Evolutionary conservation across 495 filamentous ascomycete species (phyloP).

Genomic region (Annulohypoxylon stygium): DNA sequence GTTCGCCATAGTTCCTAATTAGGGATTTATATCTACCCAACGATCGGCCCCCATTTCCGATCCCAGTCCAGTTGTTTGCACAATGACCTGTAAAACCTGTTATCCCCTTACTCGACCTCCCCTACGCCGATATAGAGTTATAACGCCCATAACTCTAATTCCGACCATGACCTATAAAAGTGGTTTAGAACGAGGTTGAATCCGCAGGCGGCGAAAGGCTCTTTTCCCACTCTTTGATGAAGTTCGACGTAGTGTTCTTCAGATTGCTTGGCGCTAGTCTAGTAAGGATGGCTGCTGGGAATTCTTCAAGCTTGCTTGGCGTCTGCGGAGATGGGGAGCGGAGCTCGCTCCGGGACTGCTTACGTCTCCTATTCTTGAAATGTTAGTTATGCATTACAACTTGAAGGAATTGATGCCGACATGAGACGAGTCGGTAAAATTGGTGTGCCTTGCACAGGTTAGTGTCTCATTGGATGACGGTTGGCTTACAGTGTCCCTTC

Average conservation of each 20-base stretch:
- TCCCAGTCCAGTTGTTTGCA: conserved; percentile 4
- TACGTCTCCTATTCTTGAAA: conserved; percentile 45
- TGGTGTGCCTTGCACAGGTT: conserved; percentile 37
- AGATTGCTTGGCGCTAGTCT: conserved; percentile 76
- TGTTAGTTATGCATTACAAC: conserved; percentile 27
- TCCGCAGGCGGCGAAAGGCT: conserved; percentile 52
- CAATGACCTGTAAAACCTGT: conserved; percentile 2
- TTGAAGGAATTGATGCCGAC: conserved; percentile 20
- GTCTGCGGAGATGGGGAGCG: conserved; percentile 48
- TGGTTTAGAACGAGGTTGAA: conserved; percentile 34
- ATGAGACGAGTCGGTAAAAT: conserved; percentile 16
- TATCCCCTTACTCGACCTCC: background rate
- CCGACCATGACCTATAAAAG: conserved; percentile 1
- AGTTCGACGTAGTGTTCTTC: conserved; percentile 74
- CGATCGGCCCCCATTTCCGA: background rate
- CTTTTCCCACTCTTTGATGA: conserved; percentile 86
- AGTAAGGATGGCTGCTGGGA: conserved; percentile 67
- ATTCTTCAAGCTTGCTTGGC: conserved; percentile 66
- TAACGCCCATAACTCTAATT: conserved; percentile 14
- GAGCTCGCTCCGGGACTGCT: conserved; percentile 54
- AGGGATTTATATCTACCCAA: background rate
- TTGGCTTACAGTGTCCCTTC: conserved; percentile 59
- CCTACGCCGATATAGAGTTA: background rate
- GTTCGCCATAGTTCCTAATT: background rate
- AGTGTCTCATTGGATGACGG: conserved; percentile 29